phyloP scores from a whole-genome alignment of 1,139 yeast genomes.

The Blastobotrys ciferrii region DNA sequence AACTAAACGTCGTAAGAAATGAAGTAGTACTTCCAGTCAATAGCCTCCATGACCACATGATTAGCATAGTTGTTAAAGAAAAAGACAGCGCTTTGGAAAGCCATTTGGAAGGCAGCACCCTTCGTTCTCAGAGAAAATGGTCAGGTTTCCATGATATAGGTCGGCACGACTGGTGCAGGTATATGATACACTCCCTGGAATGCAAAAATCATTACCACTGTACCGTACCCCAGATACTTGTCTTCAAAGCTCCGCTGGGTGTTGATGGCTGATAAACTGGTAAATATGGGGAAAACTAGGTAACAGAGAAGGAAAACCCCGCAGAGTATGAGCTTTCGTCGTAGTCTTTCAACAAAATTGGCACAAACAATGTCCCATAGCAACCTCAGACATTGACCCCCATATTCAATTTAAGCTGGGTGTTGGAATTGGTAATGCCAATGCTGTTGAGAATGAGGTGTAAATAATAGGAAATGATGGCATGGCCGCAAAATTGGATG shows the following conservation, averaged over 20 bases:
- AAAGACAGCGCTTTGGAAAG: constrained; percentile 47
- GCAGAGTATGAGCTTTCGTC: constrained; percentile 36
- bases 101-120: constrained; percentile 51
- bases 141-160: constrained; percentile 58
- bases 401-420: constrained; percentile 35
- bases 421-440: constrained; percentile 37
- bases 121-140: constrained; percentile 58
- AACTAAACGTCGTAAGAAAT: constrained; percentile 33
- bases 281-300: constrained; percentile 24
- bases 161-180: constrained; percentile 28
- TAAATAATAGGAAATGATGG: constrained; percentile 48
- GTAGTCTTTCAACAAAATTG: constrained; percentile 34
- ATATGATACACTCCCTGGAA: constrained; percentile 21
- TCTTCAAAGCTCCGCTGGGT: constrained; percentile 23
- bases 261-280: constrained; percentile 29
- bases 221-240: constrained; percentile 21
- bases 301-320: constrained; percentile 34
- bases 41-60: constrained; percentile 40
- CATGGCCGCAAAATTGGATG: constrained; percentile 44
- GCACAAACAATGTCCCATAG: constrained; percentile 39
- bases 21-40: constrained; percentile 40
- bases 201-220: constrained; percentile 22
- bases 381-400: constrained; percentile 38
- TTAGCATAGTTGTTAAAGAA: constrained; percentile 45
- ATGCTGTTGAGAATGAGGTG: constrained; percentile 34